A percentile compares a stretch with the other conserved stretches of the same genome.
phyloP scores from a whole-genome alignment of 805 yeast genomes.

The Yarrowia sp. region DNA sequence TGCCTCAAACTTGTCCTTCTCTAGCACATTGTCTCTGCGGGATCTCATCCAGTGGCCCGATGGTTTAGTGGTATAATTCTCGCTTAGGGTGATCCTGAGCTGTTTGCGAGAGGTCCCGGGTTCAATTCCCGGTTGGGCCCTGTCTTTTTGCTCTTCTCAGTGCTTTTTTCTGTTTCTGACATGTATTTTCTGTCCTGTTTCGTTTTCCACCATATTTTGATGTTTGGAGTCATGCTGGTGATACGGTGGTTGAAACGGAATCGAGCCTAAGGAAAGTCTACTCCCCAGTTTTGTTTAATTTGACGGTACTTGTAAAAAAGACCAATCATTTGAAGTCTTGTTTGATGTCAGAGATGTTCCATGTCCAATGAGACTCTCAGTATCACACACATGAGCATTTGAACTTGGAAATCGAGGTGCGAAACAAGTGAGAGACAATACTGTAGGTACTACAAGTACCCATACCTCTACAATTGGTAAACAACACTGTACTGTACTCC shows the following conservation, averaged over 20 bases:
- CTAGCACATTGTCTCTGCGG: not conserved
- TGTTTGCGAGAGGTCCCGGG: conserved; percentile 39
- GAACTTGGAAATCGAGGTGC: too few species aligned
- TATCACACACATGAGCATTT: too few species aligned
- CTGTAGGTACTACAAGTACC: too few species aligned
- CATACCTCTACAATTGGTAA: too few species aligned
- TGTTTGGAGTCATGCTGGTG: not conserved
- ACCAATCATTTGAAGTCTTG: too few species aligned
- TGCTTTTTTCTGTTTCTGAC: not conserved
- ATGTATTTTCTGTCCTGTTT: not conserved
- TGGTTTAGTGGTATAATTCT: conserved; percentile 39
- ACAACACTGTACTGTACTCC: too few species aligned
- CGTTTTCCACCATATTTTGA: not conserved
- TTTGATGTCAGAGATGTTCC: too few species aligned
- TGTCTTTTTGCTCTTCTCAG: conserved; percentile 1
- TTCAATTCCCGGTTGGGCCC: conserved; percentile 39
- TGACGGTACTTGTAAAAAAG: too few species aligned
- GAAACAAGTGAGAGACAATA: too few species aligned
- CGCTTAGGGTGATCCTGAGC: conserved; percentile 38
- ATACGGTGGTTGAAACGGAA: not conserved
- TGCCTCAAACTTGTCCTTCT: not conserved
- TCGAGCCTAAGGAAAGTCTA: too few species aligned
- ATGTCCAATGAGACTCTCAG: too few species aligned
- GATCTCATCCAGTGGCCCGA: conserved; percentile 30
- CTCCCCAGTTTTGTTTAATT: too few species aligned